Percentiles rank a stretch among this genome's conserved stretches.
Conservation (phyloP, 2,329 filamentous ascomycete species). For the Clonostachys byssicola region DNA sequence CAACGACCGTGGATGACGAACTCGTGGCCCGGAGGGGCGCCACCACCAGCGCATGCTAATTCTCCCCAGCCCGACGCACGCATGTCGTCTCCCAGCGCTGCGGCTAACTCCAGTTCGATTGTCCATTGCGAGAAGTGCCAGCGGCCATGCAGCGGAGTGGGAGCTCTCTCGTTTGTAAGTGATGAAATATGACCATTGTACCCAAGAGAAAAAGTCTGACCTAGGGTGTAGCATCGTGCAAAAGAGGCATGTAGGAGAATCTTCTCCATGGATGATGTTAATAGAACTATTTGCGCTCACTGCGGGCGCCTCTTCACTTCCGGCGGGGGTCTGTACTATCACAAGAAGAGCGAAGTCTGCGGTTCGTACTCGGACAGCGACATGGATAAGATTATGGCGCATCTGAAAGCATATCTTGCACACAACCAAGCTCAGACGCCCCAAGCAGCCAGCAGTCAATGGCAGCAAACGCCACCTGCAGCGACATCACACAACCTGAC, state of each 20-base stretch:
- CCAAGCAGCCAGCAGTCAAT: too few relatives aligned
- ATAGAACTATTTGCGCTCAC: constrained; percentile 32
- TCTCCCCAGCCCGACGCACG: not conserved
- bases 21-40: not conserved
- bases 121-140: constrained; percentile 19
- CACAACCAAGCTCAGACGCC: too few relatives aligned
- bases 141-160: constrained; percentile 24
- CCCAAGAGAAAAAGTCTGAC: not conserved
- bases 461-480: too few relatives aligned
- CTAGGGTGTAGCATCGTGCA: not conserved
- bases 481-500: too few relatives aligned
- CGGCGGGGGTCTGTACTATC: constrained; percentile 35
- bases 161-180: constrained; percentile 24
- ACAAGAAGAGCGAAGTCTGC: constrained; percentile 38
- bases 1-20: not conserved
- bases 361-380: constrained; percentile 24
- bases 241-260: too few relatives aligned
- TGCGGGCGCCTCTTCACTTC: constrained; percentile 41
- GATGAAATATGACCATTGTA: not conserved
- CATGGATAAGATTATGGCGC: too few relatives aligned
- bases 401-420: too few relatives aligned
- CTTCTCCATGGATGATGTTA: constrained; percentile 6
- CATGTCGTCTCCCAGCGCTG: not conserved
- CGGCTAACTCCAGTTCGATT: constrained; percentile 3
- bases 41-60: not conserved